Base-by-base conservation (phyloP, 2,329 filamentous ascomycete species). In the Hymenoscyphus fraxineus region DNA sequence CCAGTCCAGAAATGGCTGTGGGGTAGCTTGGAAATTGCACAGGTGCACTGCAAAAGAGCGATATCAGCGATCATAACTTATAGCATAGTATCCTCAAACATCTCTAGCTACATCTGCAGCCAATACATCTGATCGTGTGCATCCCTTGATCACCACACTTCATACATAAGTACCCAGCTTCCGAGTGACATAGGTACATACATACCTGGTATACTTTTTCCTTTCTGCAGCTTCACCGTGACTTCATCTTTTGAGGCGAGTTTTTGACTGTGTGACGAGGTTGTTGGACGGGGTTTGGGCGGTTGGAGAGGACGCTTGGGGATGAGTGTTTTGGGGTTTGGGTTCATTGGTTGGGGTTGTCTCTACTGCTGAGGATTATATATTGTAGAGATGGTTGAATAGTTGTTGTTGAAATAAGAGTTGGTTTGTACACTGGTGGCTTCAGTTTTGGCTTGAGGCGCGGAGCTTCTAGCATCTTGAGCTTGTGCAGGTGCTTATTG, bases 1-100 rank as follows among this genome's bases (percentile, higher is more conserved):
- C 5, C 70, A 70, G 44, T 75, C 70, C 32, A 75, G 64, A 51
- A 74, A 74, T 12, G 72, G 72, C 60, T 71, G 68, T 7, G 72
- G 70, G 9, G 65, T 57, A 39, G 65, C 63, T 58, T 63, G 64
- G 39, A 69, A 70, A 12, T 61, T 68, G 44, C 71, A 71, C 32
- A 72, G 70, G 44, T 51, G 44, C 44, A 51, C 44, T 51, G n/a
- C 2, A 9, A n/a, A 51, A 51, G 27, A 2, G 22, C 27, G 44
- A 51, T 22, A 51, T 51, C 44, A 51, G 44, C 19, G 27, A 19
- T 12, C 44, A 51, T 51, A 19, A 35, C 35, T 35, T 35, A 35
- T 35, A 35, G 6, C 35, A 35, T 35, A 35, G 9, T 35, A 35
- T 35, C 35, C 5, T 35, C 35, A 35, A 1, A 35, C 35, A 35